Evolutionary conservation across 2,329 filamentous ascomycete genomes (phyloP).

Genomic region (Penicillium sp.): DNA sequence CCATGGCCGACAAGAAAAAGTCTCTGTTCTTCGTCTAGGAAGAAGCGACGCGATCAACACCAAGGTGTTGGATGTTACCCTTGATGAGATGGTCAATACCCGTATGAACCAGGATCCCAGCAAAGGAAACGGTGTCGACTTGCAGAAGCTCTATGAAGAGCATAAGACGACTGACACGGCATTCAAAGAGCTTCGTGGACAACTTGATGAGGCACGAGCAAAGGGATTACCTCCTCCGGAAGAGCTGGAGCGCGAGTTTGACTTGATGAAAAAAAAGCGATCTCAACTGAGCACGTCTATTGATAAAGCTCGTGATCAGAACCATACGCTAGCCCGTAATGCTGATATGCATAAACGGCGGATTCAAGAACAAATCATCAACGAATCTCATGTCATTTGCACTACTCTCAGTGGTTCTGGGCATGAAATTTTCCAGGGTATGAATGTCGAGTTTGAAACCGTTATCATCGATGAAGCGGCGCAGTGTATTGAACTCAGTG

Average conservation of each 20-base stretch:
- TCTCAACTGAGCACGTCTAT: slow-evolving; percentile 76
- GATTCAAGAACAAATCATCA: slow-evolving; percentile 86
- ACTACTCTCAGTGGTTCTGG: slow-evolving; percentile 93
- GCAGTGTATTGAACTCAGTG: slow-evolving; percentile 95
- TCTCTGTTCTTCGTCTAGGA: slow-evolving; percentile 87
- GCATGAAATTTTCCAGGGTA: slow-evolving; percentile 93
- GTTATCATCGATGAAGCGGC: slow-evolving; percentile 98
- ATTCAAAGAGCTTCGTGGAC: slow-evolving; percentile 68
- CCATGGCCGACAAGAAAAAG: slow-evolving; percentile 68
- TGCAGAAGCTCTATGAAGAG: slow-evolving; percentile 68
- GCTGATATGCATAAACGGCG: slow-evolving; percentile 80
- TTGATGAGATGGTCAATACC: slow-evolving; percentile 84
- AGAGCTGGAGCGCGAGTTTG: slow-evolving; percentile 71
- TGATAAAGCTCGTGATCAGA: slow-evolving; percentile 81
- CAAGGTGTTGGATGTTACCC: slow-evolving; percentile 83
- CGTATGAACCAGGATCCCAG: slow-evolving; percentile 57
- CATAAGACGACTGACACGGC: slow-evolving; percentile 63
- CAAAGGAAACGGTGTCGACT: slow-evolving; percentile 50
- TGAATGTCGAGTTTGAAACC: slow-evolving; percentile 96
- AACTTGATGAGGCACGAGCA: slow-evolving; percentile 66
- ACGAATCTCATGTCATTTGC: slow-evolving; percentile 88
- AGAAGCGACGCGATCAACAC: slow-evolving; percentile 89
- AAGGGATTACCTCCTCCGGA: slow-evolving; percentile 46
- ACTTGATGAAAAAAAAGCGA: slow-evolving; percentile 74
- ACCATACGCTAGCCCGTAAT: slow-evolving; percentile 77